These are phyloP conservation scores for Leptographium lundbergii DNA, from an alignment of 2,329 filamentous ascomycete species.

Conservation along the genomic window DNA sequence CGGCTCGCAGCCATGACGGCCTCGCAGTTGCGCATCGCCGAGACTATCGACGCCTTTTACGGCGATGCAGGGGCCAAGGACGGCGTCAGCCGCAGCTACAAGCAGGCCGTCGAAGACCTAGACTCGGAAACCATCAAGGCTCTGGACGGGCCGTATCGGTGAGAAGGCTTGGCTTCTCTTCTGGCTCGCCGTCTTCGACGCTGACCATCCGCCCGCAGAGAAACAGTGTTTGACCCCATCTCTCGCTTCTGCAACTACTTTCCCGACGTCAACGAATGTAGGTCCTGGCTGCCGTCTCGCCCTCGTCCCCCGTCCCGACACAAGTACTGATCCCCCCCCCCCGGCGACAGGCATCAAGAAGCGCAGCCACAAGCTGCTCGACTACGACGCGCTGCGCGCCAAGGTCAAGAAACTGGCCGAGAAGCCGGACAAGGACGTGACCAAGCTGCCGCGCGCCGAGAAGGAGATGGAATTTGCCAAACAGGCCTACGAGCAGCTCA, in stretches of 20 bases:
- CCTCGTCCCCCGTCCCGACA: constrained; percentile 5
- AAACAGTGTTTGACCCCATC: constrained; percentile 91
- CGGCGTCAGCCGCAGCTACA: constrained; percentile 92
- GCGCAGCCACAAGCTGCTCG: constrained; percentile 93
- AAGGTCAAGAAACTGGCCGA: constrained; percentile 96
- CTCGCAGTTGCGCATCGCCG: constrained; percentile 97
- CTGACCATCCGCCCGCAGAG: constrained; percentile 32
- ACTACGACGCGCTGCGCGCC: constrained; percentile 90
- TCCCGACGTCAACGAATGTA: constrained; percentile 95
- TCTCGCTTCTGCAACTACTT: constrained; percentile 96
- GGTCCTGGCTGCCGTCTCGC: constrained; percentile 14
- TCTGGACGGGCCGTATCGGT: constrained; percentile 87
- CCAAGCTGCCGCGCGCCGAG: constrained; percentile 88
- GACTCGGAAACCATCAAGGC: constrained; percentile 98
- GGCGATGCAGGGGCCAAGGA: constrained; percentile 90
- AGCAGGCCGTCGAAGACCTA: constrained; percentile 93
- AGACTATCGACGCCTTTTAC: constrained; percentile 99
- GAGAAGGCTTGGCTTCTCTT: constrained; percentile 9
- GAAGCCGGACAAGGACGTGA: constrained; percentile 97
- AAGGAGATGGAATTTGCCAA: constrained; percentile 94
- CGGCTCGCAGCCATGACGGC: constrained; percentile 74
- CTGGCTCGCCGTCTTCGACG: background rate
- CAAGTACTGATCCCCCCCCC: background rate
- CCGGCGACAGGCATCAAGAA: constrained; percentile 76
- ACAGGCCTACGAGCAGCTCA: constrained; percentile 87